Conservation (phyloP, 169 alveolate genomes). For the Plasmodium billcollinsi region DNA sequence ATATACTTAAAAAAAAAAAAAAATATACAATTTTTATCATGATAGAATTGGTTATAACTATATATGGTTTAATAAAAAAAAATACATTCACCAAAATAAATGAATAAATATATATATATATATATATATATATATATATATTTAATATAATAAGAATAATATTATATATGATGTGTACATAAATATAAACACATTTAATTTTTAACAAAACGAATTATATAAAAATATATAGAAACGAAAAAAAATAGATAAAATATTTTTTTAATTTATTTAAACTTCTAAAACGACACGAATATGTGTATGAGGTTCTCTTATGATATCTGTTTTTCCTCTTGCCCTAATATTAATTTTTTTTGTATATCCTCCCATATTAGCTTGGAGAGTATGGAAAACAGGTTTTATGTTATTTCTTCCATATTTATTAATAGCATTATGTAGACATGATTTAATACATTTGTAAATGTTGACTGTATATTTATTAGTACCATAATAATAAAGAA, state of each 20-base stretch:
- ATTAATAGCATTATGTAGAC: conserved; percentile 66
- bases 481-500: conserved; percentile 67
- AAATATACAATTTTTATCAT: too few relatives aligned
- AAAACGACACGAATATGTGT: conserved; percentile 72
- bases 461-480: conserved; percentile 72
- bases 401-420: conserved; percentile 71
- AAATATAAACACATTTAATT: too few relatives aligned
- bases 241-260: neutral
- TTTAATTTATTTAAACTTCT: conserved; percentile 12
- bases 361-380: conserved; percentile 76
- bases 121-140: too few relatives aligned
- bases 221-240: neutral
- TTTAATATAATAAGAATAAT: too few relatives aligned
- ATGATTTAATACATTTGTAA: conserved; percentile 66
- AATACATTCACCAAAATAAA: too few relatives aligned
- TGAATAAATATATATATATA: too few relatives aligned
- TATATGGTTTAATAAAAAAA: too few relatives aligned
- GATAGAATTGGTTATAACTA: too few relatives aligned
- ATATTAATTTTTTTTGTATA: conserved; percentile 68
- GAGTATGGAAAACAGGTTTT: conserved; percentile 70
- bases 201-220: neutral
- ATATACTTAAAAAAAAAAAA: too few relatives aligned
- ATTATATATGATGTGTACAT: too few relatives aligned
- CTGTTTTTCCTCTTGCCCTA: conserved; percentile 69
- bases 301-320: conserved; percentile 74